Conservation (phyloP, 2,329 filamentous ascomycete genomes). For the Fusarium keratoplasticum region DNA sequence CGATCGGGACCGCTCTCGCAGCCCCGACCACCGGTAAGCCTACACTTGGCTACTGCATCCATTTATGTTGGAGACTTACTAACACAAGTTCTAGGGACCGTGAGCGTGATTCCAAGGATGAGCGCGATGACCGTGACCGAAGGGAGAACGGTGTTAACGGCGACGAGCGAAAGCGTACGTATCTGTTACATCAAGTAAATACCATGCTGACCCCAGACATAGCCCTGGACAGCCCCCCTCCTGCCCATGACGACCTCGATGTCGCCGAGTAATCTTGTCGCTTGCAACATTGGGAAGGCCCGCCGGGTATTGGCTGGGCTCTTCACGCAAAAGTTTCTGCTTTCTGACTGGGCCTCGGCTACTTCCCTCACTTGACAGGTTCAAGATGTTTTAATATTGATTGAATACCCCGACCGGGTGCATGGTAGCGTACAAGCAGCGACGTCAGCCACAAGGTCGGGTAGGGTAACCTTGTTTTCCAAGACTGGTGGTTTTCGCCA, state of each 20-base stretch:
- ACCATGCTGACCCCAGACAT: conserved; percentile 43
- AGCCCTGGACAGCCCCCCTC: conserved; percentile 81
- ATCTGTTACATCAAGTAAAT: background rate
- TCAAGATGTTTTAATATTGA: conserved; percentile 39
- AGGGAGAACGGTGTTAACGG: conserved; percentile 84
- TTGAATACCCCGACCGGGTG: conserved; percentile 32
- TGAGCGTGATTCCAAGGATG: conserved; percentile 70
- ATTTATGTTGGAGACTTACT: conserved; percentile 2
- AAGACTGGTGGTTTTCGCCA: conserved; percentile 41
- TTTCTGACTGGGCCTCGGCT: conserved; percentile 35
- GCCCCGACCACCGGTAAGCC: conserved; percentile 70
- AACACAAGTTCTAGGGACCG: conserved; percentile 56
- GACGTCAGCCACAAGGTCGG: conserved; percentile 28
- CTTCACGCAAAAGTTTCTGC: conserved; percentile 40
- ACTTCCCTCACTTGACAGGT: conserved; percentile 38
- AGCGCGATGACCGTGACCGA: conserved; percentile 78
- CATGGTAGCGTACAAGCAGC: conserved; percentile 41
- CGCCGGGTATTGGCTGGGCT: conserved; percentile 22
- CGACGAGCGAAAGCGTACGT: conserved; percentile 88
- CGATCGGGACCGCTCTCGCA: conserved; percentile 81
- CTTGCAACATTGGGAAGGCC: conserved; percentile 8
- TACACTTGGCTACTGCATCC: background rate
- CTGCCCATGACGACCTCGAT: conserved; percentile 93
- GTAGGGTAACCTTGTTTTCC: conserved; percentile 29
- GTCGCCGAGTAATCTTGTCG: conserved; percentile 77